Conservation (phyloP, 2,329 filamentous ascomycete genomes). For the Ophiostoma quercus region DNA sequence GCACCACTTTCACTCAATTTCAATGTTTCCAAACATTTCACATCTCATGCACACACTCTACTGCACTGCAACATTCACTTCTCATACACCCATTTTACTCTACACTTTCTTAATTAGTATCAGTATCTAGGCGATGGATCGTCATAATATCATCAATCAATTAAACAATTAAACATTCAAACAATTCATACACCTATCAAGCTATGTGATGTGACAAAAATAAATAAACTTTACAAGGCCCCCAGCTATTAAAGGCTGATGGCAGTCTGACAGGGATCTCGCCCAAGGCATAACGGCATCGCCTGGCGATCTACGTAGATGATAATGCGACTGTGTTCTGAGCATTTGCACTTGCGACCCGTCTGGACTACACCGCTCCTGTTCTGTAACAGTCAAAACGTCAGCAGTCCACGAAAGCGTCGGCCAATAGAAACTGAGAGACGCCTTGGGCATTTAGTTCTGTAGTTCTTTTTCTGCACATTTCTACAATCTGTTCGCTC, state of each 20-base stretch:
- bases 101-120: not conserved
- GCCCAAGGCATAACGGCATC: not conserved
- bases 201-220: not conserved
- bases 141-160: not conserved
- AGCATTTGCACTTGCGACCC: too few relatives aligned
- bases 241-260: not conserved
- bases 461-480: not conserved
- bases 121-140: not conserved
- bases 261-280: not conserved
- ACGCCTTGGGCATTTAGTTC: not conserved
- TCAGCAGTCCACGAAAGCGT: not conserved
- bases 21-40: not conserved
- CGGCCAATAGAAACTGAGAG: not conserved
- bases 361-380: not conserved
- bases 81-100: not conserved
- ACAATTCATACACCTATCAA: not conserved
- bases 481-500: not conserved
- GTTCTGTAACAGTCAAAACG: not conserved
- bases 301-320: not conserved
- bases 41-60: not conserved
- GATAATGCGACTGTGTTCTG: not conserved
- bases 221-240: not conserved
- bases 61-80: slow-evolving; percentile 1
- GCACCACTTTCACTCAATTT: slow-evolving; percentile 2
- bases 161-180: not conserved